Base-by-base conservation (phyloP, 73 alveolate genomes). In the Paramecium pentaurelia region DNA sequence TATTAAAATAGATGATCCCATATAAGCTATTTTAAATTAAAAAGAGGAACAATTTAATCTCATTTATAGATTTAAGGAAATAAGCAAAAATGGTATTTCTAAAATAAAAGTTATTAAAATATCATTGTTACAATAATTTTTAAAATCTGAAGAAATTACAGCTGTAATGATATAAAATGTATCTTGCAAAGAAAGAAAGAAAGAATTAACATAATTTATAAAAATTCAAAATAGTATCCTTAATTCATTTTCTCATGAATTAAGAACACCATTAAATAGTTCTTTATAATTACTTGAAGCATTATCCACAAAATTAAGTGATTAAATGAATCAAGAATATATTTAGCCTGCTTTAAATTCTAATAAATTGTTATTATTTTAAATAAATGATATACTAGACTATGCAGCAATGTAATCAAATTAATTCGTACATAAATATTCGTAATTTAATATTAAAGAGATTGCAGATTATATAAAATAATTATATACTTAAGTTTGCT, bases 221-320 rank as follows among this genome's bases (percentile, higher is more conserved):
- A 34, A 40, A 38, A 37, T 73, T 73, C 34, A 73, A 36, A 73
- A 73, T 22, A 10, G 37, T 36, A 37, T 73, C 9, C 14, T 80
- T 2, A 80, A 80, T 80, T 80, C 91, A n/a, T 80, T 80, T 44
- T 44, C 86, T 44, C 94, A 89, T 71, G 94, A 89, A 60, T 45
- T 89, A 16, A 89, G 86, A 30, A 89, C 94, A n/a, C 94, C 94
- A 2, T 83, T 89, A 40, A 89, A 71, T 49, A 40, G 94, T 34
- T 58, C 77, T 22, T 20, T 89, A 49, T 32, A 42, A n/a, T 42
- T 89, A 47, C 68, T 89, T 14, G 80, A 70, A 89, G 71, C 34
- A 27, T n/a, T 89, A 2, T 37, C 70, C 11, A 28, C 47, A 28
- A 44, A 71, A 45, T 34, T 89, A 40, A 37, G 37, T 16, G 47